Base-by-base conservation (phyloP, 1,284 basidiomycete species). In the Leccinum subatratum region DNA sequence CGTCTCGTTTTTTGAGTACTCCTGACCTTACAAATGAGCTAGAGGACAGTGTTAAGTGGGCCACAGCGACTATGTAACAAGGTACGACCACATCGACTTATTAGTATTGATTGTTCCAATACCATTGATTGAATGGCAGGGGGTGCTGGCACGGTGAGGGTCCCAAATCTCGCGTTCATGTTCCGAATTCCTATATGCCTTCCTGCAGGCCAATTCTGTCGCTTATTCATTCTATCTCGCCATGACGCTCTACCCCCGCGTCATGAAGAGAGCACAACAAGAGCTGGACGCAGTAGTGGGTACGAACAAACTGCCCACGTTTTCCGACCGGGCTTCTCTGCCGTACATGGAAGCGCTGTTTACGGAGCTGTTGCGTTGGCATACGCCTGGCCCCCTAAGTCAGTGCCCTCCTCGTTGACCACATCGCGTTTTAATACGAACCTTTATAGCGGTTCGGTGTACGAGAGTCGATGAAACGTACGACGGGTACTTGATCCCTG, bases 301-400 rank as follows among this genome's bases (percentile, higher is more conserved):
- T 51, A 75, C 71, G 57, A 80, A 83, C 62, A 80, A 69, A 42
- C 61, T 75, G 34, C 75, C 75, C 8, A 69, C 67, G 2, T 75
- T 76, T 57, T 56, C 69, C 4, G 75, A 76, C 62, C 70, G 71
- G 4, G 30, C 63, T 3, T 66, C 61, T 20, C 54, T 77, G 4
- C 75, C 75, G 1, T 77, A 75, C 62, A 34, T 75, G 22, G 70
- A 70, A 28, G 75, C 72, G 1, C 32, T 77, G n/a, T 58, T 69
- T 57, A 68, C 85, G 68, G 88, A 90, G 74, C 81, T 86, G n/a
- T 74, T 89, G 62, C 81, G 87, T 12, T 89, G 87, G 87, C 80
- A 85, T 64, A 75, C 81, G 3, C 83, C 85, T 18, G 79, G 76
- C 20, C 84, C 85, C 6, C 79, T 77, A 51, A 84, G 83, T 83